Conservation (phyloP, 805 yeast species). For the Teunomyces cretensis region DNA sequence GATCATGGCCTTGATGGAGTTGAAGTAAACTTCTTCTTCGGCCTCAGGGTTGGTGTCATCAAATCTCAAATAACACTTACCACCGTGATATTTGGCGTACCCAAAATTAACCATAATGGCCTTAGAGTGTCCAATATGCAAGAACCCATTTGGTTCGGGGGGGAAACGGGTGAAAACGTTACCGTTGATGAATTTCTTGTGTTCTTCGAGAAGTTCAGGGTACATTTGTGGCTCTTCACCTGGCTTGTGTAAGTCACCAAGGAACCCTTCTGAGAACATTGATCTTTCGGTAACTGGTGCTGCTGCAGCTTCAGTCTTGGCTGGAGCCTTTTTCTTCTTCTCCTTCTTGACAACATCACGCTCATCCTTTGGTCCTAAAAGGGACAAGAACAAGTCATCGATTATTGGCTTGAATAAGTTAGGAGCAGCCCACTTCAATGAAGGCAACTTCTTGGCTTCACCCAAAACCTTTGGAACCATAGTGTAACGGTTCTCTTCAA, state of each 20-base stretch:
- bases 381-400: constrained; percentile 68
- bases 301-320: constrained; percentile 14
- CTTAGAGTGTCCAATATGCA: constrained; percentile 97
- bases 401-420: constrained; percentile 81
- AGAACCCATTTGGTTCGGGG: constrained; percentile 97
- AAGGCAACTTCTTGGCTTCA: constrained; percentile 68
- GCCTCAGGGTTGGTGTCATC: constrained; percentile 99
- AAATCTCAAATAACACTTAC: constrained; percentile 86
- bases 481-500: constrained; percentile 74
- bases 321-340: constrained; percentile 50
- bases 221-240: constrained; percentile 92
- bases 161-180: constrained; percentile 93
- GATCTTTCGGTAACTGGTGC: constrained; percentile 44
- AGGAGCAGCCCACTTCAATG: constrained; percentile 91
- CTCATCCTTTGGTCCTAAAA: constrained; percentile 94
- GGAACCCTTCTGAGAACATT: constrained; percentile 93
- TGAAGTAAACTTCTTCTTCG: constrained; percentile 89
- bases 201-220: constrained; percentile 82
- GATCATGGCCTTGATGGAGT: constrained; percentile 79
- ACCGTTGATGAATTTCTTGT: constrained; percentile 75
- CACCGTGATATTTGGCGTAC: constrained; percentile 83
- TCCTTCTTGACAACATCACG: constrained; percentile 82
- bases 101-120: constrained; percentile 98
- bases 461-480: constrained; percentile 76
- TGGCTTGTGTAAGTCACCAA: constrained; percentile 91